Evolutionary conservation across 2,329 filamentous ascomycete genomes (phyloP).

Genomic region (Talaromyces sp.): DNA sequence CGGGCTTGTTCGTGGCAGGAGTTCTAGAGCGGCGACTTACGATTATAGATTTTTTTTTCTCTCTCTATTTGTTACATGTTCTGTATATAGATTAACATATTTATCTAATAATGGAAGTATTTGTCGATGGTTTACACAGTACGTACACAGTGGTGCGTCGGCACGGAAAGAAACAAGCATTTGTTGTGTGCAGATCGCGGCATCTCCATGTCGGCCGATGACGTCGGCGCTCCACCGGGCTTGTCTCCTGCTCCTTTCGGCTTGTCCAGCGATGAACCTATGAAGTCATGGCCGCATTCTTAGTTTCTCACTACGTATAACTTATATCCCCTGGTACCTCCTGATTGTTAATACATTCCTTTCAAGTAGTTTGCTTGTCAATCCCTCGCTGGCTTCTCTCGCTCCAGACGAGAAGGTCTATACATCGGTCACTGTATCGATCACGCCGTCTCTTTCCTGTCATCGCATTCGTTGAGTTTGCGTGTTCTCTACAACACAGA

Average conservation of each 20-base stretch:
- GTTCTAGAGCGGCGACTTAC: conserved; percentile 3
- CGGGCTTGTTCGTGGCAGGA: conserved; percentile 12
- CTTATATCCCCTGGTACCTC: background rate
- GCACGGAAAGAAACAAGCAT: no score
- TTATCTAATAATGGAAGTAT: background rate
- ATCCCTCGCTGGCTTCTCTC: background rate
- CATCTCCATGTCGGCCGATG: background rate
- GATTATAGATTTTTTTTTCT: background rate
- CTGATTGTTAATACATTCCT: background rate
- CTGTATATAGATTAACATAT: background rate
- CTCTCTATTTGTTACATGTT: background rate
- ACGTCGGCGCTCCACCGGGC: conserved; percentile 3
- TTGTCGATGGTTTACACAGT: background rate
- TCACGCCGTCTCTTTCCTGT: background rate
- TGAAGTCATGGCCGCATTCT: conserved; percentile 4
- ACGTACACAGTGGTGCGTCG: no score
- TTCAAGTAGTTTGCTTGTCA: no score
- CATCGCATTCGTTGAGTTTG: background rate
- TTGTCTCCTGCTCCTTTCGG: background rate
- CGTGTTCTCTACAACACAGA: background rate
- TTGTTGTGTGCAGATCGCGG: no score
- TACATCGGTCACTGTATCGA: background rate
- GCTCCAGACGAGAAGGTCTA: background rate
- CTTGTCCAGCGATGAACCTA: background rate
- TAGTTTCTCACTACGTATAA: background rate